Evolutionary conservation across 1,139 yeast genomes (phyloP).

Genomic region (Yamadazyma epiphylla): DNA sequence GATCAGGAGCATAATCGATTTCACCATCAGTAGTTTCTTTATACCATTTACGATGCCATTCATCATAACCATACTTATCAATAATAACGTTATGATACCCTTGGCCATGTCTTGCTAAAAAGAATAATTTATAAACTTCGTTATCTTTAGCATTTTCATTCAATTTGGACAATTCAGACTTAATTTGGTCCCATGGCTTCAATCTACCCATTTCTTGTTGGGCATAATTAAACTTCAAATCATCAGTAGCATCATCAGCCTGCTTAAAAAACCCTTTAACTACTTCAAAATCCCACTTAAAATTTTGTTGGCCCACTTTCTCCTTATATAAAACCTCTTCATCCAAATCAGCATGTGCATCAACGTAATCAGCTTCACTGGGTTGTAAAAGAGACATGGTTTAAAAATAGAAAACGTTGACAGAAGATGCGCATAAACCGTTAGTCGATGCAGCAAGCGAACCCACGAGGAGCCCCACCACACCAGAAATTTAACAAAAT

Average conservation of each 20-base stretch:
- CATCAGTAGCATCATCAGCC: conserved; percentile 45
- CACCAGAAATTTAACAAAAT: conserved; percentile 1
- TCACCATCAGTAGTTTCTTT: conserved; percentile 51
- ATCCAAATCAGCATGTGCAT: conserved; percentile 27
- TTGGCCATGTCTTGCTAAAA: conserved; percentile 75
- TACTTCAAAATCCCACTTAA: conserved; percentile 43
- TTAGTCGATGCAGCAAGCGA: too few species aligned
- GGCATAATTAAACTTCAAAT: conserved; percentile 44
- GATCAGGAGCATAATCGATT: conserved; percentile 64
- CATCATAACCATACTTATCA: conserved; percentile 51
- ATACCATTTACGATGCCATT: conserved; percentile 62
- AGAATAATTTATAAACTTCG: conserved; percentile 52
- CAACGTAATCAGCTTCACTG: conserved; percentile 28
- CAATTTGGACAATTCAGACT: conserved; percentile 29
- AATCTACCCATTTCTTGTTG: conserved; percentile 46
- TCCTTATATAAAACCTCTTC: conserved; percentile 8
- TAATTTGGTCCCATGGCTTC: conserved; percentile 45
- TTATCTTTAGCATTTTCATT: conserved; percentile 32
- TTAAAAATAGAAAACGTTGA: too few species aligned
- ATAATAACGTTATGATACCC: conserved; percentile 69
- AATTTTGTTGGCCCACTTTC: conserved; percentile 5
- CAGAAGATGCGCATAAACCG: too few species aligned
- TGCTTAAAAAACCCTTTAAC: conserved; percentile 57
- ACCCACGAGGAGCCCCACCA: too few species aligned
- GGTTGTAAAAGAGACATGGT: conserved; percentile 32